These are phyloP conservation scores for Maudiozyma pseudohumilis DNA, from an alignment of 805 yeast genomes.

Conservation along the genomic window DNA sequence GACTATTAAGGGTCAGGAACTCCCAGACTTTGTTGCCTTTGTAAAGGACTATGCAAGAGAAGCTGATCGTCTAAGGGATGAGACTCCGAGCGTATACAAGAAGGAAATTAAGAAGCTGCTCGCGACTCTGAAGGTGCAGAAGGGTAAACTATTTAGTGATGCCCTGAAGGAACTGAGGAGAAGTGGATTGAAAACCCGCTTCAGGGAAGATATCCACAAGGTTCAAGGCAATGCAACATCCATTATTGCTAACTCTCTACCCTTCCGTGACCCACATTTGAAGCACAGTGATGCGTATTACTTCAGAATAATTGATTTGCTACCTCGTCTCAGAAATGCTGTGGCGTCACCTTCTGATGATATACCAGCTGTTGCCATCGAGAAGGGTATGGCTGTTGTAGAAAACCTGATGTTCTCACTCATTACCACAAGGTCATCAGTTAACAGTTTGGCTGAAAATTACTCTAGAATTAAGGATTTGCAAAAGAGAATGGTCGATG, in stretches of 20 bases:
- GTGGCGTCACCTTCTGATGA: constrained; percentile 57
- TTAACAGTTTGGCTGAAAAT: constrained; percentile 25
- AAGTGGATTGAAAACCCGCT: constrained; percentile 63
- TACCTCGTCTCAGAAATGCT: constrained; percentile 68
- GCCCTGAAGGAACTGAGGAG: constrained; percentile 62
- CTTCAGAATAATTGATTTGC: constrained; percentile 62
- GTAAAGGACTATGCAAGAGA: constrained; percentile 46
- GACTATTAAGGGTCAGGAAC: constrained; percentile 24
- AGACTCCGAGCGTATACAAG: constrained; percentile 63
- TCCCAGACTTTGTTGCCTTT: constrained; percentile 44
- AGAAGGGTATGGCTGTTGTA: constrained; percentile 62
- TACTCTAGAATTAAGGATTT: constrained; percentile 14
- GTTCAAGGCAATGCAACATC: constrained; percentile 53
- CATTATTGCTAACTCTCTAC: constrained; percentile 45
- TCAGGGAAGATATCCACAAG: constrained; percentile 55
- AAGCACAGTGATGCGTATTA: constrained; percentile 45
- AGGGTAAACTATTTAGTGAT: constrained; percentile 66
- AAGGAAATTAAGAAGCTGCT: constrained; percentile 67
- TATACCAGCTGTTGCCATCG: constrained; percentile 59
- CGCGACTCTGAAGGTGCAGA: constrained; percentile 71
- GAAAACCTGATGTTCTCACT: constrained; percentile 61
- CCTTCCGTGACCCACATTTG: constrained; percentile 34
- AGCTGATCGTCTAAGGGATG: constrained; percentile 54
- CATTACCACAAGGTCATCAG: constrained; percentile 42
- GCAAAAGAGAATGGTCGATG: constrained; percentile 16